Conservation (phyloP, 163 green algal genomes). For the Volvox carteri region DNA sequence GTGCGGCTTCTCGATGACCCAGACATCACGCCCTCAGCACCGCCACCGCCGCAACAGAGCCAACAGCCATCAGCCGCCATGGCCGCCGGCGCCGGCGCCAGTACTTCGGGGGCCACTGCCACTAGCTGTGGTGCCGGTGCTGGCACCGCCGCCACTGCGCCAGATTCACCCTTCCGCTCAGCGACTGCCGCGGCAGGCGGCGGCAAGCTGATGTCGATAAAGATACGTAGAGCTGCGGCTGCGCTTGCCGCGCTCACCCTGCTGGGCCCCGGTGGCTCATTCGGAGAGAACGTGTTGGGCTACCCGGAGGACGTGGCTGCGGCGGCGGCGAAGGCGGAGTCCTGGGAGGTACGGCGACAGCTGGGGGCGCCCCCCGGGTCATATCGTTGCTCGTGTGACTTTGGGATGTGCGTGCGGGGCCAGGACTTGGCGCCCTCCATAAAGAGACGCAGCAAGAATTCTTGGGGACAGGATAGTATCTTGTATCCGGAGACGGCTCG, state of each 20-base stretch:
- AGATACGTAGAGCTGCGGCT: not conserved
- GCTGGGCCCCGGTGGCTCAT: conserved; percentile 35
- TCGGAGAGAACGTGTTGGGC: conserved; percentile 44
- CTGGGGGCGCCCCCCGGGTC: too few relatives aligned
- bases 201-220: not conserved
- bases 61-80: not conserved
- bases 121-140: not conserved
- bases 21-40: not conserved
- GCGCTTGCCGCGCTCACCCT: conserved; percentile 31
- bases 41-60: not conserved
- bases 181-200: not conserved
- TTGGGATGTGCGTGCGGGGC: too few relatives aligned
- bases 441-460: too few relatives aligned
- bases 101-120: not conserved
- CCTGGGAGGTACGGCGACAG: not conserved
- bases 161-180: not conserved
- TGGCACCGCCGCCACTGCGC: not conserved
- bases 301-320: conserved; percentile 34
- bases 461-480: too few relatives aligned
- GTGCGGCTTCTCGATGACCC: conserved; percentile 46
- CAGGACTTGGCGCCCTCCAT: too few relatives aligned
- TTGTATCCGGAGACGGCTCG: too few relatives aligned
- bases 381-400: too few relatives aligned
- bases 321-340: not conserved
- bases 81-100: not conserved